phyloP scores from a whole-genome alignment of 23 red algal genomes.

The Pyropia haitanensis region DNA sequence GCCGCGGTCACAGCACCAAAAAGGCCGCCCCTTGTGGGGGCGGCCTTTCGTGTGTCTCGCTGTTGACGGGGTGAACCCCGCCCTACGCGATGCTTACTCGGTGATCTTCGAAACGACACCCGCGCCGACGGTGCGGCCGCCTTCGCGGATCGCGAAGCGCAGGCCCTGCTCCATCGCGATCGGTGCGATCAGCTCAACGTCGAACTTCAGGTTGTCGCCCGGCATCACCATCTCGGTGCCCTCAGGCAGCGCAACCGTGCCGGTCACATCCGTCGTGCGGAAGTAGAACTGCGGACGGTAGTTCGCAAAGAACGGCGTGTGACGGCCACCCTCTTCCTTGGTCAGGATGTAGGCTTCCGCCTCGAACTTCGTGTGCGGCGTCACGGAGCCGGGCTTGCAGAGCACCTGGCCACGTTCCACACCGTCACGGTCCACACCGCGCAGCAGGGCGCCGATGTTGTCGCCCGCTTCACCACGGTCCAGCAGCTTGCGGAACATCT shows the following conservation, averaged over 20 bases:
- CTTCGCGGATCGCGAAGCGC: slow-evolving; percentile 92
- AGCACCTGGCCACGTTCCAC: slow-evolving; percentile 79
- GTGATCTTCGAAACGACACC: slow-evolving; percentile 93
- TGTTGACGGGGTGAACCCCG: too few species aligned
- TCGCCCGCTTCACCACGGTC: slow-evolving; percentile 82
- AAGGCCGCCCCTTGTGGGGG: too few species aligned
- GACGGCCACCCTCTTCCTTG: slow-evolving; percentile 94
- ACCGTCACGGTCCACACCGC: slow-evolving; percentile 81
- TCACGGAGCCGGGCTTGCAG: slow-evolving; percentile 67
- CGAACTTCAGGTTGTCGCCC: slow-evolving; percentile 78
- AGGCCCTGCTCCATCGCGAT: slow-evolving; percentile 68
- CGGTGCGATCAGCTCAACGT: slow-evolving; percentile 65
- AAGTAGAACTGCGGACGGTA: slow-evolving; percentile 90
- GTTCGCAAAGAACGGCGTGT: slow-evolving; percentile 92
- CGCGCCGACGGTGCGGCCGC: slow-evolving; percentile 81
- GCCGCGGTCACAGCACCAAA: too few species aligned
- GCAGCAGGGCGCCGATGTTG: slow-evolving; percentile 78
- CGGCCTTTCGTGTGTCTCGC: too few species aligned
- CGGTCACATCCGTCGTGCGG: slow-evolving; percentile 94
- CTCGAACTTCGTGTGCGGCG: slow-evolving; percentile 83
- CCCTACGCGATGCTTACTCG: too few species aligned
- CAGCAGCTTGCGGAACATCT: slow-evolving; percentile 90
- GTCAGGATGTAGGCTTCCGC: slow-evolving; percentile 88
- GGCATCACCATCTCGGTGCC: slow-evolving; percentile 96
- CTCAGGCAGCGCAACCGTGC: slow-evolving; percentile 56